Evolutionary conservation across 2,329 filamentous ascomycete genomes (phyloP).

Genomic region (Botrytis tulipae): DNA sequence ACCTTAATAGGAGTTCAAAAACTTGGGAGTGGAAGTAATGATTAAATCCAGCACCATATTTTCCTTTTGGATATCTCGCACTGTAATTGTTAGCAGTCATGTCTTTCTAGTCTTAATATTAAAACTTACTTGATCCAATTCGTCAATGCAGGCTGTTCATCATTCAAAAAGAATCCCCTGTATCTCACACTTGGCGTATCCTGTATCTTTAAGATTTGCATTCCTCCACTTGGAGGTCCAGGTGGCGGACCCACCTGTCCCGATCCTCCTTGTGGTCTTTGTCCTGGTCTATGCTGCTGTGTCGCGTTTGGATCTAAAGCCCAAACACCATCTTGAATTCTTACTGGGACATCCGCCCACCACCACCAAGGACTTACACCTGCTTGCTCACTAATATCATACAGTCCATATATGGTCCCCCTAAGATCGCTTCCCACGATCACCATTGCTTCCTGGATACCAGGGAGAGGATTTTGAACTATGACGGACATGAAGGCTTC

Average conservation of each 20-base stretch:
- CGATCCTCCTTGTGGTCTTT: neutral
- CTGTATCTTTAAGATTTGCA: slow-evolving; percentile 45
- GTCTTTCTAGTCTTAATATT: neutral
- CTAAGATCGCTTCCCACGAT: slow-evolving; percentile 66
- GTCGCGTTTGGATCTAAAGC: slow-evolving; percentile 37
- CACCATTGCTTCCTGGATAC: slow-evolving; percentile 58
- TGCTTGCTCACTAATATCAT: slow-evolving; percentile 71
- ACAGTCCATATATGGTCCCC: slow-evolving; percentile 68
- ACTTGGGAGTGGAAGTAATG: slow-evolving; percentile 66
- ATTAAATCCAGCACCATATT: slow-evolving; percentile 48
- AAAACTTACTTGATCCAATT: slow-evolving; percentile 54
- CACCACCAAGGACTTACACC: slow-evolving; percentile 66
- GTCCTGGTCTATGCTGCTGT: neutral
- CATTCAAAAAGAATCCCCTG: slow-evolving; percentile 59
- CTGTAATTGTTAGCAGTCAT: slow-evolving; percentile 33
- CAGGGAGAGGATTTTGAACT: slow-evolving; percentile 55
- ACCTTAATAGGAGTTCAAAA: slow-evolving; percentile 68
- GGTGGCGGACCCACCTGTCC: neutral
- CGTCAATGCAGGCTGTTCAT: slow-evolving; percentile 59
- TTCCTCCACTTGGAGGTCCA: slow-evolving; percentile 24
- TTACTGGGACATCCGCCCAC: slow-evolving; percentile 54
- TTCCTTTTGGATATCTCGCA: slow-evolving; percentile 44
- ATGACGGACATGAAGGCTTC: slow-evolving; percentile 64
- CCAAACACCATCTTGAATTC: slow-evolving; percentile 47
- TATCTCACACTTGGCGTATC: slow-evolving; percentile 55